Conservation (phyloP, 176 grass and related monocot genomes). For the Melocanna baccifera region DNA sequence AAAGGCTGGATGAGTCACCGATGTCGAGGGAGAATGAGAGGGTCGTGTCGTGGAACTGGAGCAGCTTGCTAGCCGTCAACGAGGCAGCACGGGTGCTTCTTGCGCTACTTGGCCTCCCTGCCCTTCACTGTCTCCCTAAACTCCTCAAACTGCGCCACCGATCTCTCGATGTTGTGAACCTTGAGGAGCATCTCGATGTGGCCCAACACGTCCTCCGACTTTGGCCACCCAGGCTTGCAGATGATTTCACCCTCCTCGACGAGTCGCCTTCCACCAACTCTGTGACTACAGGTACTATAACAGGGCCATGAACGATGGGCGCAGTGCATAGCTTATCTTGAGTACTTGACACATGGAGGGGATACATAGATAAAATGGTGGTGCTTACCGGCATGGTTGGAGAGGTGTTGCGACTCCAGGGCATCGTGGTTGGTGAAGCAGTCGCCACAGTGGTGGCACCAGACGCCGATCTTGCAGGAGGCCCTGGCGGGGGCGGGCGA, state of each 20-base stretch:
- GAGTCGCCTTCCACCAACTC: slow-evolving; percentile 61
- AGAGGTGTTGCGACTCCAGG: slow-evolving; percentile 65
- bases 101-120: slow-evolving; percentile 43
- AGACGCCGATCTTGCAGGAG: slow-evolving; percentile 18
- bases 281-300: slow-evolving; percentile 31
- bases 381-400: slow-evolving; percentile 61
- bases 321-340: background rate
- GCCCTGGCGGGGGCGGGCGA: slow-evolving; percentile 15
- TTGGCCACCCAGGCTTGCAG: slow-evolving; percentile 55
- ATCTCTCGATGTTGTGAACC: slow-evolving; percentile 58
- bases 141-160: slow-evolving; percentile 55
- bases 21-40: slow-evolving; percentile 56
- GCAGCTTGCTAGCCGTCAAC: slow-evolving; percentile 79
- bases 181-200: slow-evolving; percentile 57
- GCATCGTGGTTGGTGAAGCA: slow-evolving; percentile 36
- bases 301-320: background rate
- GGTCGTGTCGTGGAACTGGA: slow-evolving; percentile 68
- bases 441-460: slow-evolving; percentile 51
- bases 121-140: slow-evolving; percentile 59
- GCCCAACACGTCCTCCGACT: slow-evolving; percentile 35
- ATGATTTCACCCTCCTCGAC: slow-evolving; percentile 70
- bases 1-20: slow-evolving; percentile 44
- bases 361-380: background rate
- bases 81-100: slow-evolving; percentile 74
- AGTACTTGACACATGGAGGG: background rate